Evolutionary conservation across 1,139 yeast genomes (phyloP), one percentile per base, ranked within the genome.

Genomic region (Keqinozyma sinolaborantium): DNA sequence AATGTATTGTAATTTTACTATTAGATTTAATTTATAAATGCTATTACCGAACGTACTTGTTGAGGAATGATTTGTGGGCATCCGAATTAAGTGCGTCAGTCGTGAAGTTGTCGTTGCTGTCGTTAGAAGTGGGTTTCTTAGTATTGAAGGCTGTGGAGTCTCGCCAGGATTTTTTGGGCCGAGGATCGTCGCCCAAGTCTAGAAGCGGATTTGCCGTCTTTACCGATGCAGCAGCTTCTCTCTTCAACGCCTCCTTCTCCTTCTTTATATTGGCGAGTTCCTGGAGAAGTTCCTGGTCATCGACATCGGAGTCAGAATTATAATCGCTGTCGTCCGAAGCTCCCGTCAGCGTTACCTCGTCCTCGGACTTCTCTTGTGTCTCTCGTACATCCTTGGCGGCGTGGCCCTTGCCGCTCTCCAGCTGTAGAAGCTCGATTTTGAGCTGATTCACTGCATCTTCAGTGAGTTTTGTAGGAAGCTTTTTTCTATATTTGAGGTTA

Each of bases 11-110:
- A 12, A 15, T 7, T 24, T 24, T 11, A 18, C 10, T 18, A 18
- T 18, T 18, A 10, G 10, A 18, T 7, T 7, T 18, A 7, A 18
- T 18, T 18, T 18, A 18, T 18, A 18, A 18, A 18, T 18, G 21
- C 21, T 18, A 18, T 18, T 50, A 81, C 40, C 67, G 65, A 11
- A 86, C 64, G 47, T 77, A 83, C 47, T 78, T 80, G 35, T 79
- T 70, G 58, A 88, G 59, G 49, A 88, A 87, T 39, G 77, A 71
- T 41, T 76, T 69, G 51, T 88, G 95, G 44, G 74, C 77, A 14
- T 81, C 82, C 4, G 92, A 82, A 32, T 78, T 64, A 14, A 83
- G 53, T 38, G 85, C 64, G 46, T 85, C 85, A 39, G 83, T 84
- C 14, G 83, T 70, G 47, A 71, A 80, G 15, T 44, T 34, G 4